phyloP scores from a whole-genome alignment of 2,329 filamentous ascomycete genomes.

The Fusarium redolens region DNA sequence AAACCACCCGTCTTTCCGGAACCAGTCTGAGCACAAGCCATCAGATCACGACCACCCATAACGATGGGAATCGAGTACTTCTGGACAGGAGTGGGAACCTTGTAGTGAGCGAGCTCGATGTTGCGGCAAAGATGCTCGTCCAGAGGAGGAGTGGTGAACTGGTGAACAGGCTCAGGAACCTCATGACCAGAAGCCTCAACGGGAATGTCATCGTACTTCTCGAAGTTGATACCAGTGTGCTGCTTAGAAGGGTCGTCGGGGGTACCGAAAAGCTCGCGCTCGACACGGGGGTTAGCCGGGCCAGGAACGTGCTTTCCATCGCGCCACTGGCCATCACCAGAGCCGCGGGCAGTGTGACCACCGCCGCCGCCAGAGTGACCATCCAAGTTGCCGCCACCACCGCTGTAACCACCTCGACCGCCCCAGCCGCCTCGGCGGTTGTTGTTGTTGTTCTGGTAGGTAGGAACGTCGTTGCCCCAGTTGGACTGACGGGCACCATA shows the following conservation, averaged over 20 bases:
- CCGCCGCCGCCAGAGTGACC: conserved; percentile 80
- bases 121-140: conserved; percentile 94
- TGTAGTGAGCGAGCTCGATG: conserved; percentile 94
- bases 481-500: conserved; percentile 51
- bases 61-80: conserved; percentile 99
- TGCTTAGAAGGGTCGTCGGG: conserved; percentile 94
- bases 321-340: conserved; percentile 95
- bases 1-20: conserved; percentile 99
- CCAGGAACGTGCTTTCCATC: conserved; percentile 97
- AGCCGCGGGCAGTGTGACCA: conserved; percentile 75
- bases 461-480: conserved; percentile 48
- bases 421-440: conserved; percentile 51
- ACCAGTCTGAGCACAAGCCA: conserved; percentile 99
- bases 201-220: conserved; percentile 99
- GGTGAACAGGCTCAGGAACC: conserved; percentile 89
- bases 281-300: conserved; percentile 85
- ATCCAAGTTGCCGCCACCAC: conserved; percentile 57
- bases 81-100: conserved; percentile 95
- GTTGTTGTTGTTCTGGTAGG: conserved; percentile 44
- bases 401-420: conserved; percentile 50
- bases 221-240: conserved; percentile 99
- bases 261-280: conserved; percentile 95
- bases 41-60: conserved; percentile 96
- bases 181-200: conserved; percentile 96
- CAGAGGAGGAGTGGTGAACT: conserved; percentile 93